Evolutionary conservation across 805 yeast species (phyloP), one percentile per base, ranked within the genome.

Genomic region (Saturnispora sanitii): DNA sequence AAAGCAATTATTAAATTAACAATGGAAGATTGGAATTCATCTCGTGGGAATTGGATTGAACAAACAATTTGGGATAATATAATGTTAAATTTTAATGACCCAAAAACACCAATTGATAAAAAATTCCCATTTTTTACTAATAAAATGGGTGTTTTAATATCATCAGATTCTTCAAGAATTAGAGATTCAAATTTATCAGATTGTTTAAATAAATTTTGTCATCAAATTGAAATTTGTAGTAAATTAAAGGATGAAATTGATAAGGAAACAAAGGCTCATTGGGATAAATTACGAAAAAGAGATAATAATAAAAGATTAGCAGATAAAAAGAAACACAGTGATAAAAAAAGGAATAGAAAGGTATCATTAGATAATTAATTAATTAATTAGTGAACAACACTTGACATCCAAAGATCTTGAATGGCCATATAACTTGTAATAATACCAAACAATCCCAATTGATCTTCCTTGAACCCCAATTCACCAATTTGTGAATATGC

Each of bases 401-500:
- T 27, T 11, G 31, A 25, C n/a, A 2, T 64, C 94, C 94, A 79
- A 49, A 78, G 55, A 52, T 82, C 87, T 56, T 71, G 74, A 40
- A 86, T 66, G 33, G 95, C 95, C 61, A 86, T 66, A 37, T 77
- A 45, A 30, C 95, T 81, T 25, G 96, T 86, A 44, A 83, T 63
- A 20, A 82, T 71, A 56, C 97, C 97, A 29, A 92, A 86, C 43
- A 79, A 63, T 28, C 94, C 96, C 38, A 86, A 74, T 32, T 78
- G 69, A 37, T 94, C 92, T 51, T 88, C 96, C 56, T 77, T 75
- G 52, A 76, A 65, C 50, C 68, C 67, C 51, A 82, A 64, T 61
- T 67, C 63, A 43, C 72, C 68, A 60, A 83, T 71, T 40, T 77
- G 73, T 60, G 82, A 77, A 55, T 79, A 64, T 11, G 92, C 94